Base-by-base conservation (phyloP, 2,329 filamentous ascomycete species). In the Ramichloridium luteum region DNA sequence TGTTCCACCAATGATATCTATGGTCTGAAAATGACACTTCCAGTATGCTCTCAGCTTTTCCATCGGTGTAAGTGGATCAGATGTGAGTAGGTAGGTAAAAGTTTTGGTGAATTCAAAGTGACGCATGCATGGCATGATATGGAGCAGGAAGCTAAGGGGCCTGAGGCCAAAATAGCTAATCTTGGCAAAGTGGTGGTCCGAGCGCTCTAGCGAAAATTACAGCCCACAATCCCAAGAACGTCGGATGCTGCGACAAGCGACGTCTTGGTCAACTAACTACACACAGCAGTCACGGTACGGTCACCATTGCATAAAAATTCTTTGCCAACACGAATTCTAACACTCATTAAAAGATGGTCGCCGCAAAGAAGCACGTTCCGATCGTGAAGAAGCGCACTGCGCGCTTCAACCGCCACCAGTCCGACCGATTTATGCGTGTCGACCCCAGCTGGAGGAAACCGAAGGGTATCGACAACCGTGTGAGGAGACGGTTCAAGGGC, bases 381-480 rank as follows among this genome's bases (percentile, higher is more conserved):
- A 98, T 98, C 76, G 83, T 98, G 62, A 98, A 98, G 84, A 98
- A 98, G 85, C 85, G 85, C 93, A 85, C 80, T 60, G 84, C 86
- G 76, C 75, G 72, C 70, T 98, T 96, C 80, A 77, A 76, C 68
- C 82, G 90, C 64, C 90, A 98, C 72, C 90, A 98, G 78, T 82
- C 75, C 67, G 90, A 96, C 69, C 79, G 79, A 63, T 98, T 93
- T 74, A 93, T 78, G 72, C 79, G 90, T 62, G 78, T 96, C 53
- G 78, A 73, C 60, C 63, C 80, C 52, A 79, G 75, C 74, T 98
- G 90, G 90, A 81, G 90, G 70, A 98, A 96, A 77, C 90, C 90
- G 54, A 98, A 98, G 83, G 90, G 90, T 84, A 98, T 98, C 68
- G 90, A 98, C 72, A 93, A 86, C 74, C 73, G 82, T 59, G 88